phyloP scores from a whole-genome alignment of 1,284 basidiomycete genomes.

The Malassezia sp. region DNA sequence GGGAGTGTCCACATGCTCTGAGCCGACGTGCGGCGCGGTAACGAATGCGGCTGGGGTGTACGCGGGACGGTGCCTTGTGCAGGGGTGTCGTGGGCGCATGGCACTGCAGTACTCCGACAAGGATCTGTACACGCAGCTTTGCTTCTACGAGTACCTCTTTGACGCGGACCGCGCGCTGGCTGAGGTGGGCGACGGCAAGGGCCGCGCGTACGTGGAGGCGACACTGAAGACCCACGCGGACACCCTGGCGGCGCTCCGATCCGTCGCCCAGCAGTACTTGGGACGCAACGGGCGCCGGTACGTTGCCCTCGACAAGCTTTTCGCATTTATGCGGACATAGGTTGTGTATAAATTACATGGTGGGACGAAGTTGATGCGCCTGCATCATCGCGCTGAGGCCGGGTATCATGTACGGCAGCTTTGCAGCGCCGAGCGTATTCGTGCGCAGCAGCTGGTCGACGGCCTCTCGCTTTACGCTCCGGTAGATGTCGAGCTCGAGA shows the following conservation, averaged over 20 bases:
- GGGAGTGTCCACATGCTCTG: constrained; percentile 76
- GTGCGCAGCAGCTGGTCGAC: constrained; percentile 11
- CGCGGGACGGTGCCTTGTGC: constrained; percentile 52
- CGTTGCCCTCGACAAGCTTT: constrained; percentile 36
- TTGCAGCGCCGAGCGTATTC: constrained; percentile 3
- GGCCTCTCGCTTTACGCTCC: constrained; percentile 16
- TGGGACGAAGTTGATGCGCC: too few species aligned
- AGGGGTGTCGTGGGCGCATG: constrained; percentile 27
- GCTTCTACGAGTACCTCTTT: constrained; percentile 36
- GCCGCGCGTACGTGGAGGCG: constrained; percentile 22
- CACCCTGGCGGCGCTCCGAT: constrained; percentile 16
- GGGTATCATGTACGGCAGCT: constrained; percentile 13
- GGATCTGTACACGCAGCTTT: constrained; percentile 39
- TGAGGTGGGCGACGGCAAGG: constrained; percentile 10
- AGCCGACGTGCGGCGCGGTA: constrained; percentile 66
- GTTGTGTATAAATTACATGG: constrained; percentile 17
- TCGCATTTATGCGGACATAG: constrained; percentile 37
- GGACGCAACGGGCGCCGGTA: constrained; percentile 34
- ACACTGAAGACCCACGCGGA: constrained; percentile 18
- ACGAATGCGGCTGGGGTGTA: constrained; percentile 89
- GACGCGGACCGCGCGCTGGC: constrained; percentile 16
- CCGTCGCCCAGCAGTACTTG: constrained; percentile 31
- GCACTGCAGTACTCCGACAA: constrained; percentile 33
- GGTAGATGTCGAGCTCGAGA: constrained; percentile 16
- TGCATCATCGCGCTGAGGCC: constrained; percentile 1